Percentiles rank a stretch among this genome's conserved stretches.
These are phyloP conservation scores for Hygrophorus pudorinus DNA, from an alignment of 768 basidiomycete genomes.

Conservation along the genomic window DNA sequence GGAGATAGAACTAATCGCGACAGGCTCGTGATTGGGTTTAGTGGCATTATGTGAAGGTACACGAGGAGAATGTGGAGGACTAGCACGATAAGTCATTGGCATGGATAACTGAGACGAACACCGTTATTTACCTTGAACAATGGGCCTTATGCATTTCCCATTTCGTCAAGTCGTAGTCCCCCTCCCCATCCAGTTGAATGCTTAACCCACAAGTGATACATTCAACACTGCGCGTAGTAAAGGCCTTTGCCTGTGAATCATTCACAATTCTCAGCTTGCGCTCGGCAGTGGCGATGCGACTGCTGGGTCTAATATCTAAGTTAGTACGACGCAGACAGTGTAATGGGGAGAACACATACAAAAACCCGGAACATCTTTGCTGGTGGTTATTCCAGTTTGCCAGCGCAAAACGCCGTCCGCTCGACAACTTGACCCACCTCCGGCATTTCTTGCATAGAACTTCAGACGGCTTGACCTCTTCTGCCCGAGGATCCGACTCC, in stretches of 20 bases:
- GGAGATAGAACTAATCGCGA: slow-evolving; percentile 5
- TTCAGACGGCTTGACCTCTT: slow-evolving; percentile 38
- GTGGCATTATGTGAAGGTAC: background rate
- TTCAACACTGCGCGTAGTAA: slow-evolving; percentile 32
- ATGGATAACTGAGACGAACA: background rate
- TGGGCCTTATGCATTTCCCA: slow-evolving; percentile 56
- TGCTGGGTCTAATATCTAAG: slow-evolving; percentile 35
- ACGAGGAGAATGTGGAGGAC: background rate
- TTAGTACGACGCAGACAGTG: background rate
- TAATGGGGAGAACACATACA: slow-evolving; percentile 22
- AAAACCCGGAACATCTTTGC: slow-evolving; percentile 31
- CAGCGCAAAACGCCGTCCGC: slow-evolving; percentile 28
- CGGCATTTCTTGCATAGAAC: slow-evolving; percentile 53
- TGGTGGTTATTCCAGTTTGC: slow-evolving; percentile 49
- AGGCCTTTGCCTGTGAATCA: slow-evolving; percentile 48
- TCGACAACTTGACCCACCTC: slow-evolving; percentile 51
- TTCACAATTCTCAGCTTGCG: slow-evolving; percentile 54
- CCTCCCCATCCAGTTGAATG: slow-evolving; percentile 35
- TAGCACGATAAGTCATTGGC: background rate
- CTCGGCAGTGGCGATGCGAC: slow-evolving; percentile 51
- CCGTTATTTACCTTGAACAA: slow-evolving; percentile 26
- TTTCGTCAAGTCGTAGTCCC: slow-evolving; percentile 48
- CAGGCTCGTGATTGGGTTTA: slow-evolving; percentile 4
- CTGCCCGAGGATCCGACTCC: slow-evolving; percentile 41
- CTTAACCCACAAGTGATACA: slow-evolving; percentile 42